These are phyloP conservation scores for Quercus cerris DNA, from an alignment of 306 rosid genomes.

Conservation along the genomic window DNA sequence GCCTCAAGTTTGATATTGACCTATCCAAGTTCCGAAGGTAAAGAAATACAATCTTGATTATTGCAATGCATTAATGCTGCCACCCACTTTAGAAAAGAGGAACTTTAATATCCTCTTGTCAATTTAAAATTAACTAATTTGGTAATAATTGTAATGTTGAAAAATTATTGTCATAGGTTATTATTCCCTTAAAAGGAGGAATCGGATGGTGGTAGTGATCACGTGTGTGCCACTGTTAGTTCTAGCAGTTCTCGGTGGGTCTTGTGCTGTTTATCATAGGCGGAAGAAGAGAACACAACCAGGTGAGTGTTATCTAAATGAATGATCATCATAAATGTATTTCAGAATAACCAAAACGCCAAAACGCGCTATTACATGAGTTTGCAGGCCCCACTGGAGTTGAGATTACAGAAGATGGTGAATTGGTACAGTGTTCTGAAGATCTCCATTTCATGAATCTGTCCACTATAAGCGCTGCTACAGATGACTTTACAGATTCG, in stretches of 20 bases:
- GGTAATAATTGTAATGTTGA: too few relatives aligned
- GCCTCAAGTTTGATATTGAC: conserved; percentile 7
- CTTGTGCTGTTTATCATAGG: not conserved
- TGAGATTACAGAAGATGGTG: conserved; percentile 44
- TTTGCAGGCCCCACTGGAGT: conserved; percentile 26
- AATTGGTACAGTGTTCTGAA: conserved; percentile 38
- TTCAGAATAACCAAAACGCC: conserved; percentile 16
- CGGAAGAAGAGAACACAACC: not conserved
- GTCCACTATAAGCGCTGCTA: not conserved
- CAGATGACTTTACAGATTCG: not conserved
- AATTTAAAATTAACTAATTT: too few relatives aligned
- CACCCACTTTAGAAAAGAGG: too few relatives aligned
- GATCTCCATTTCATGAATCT: conserved; percentile 39
- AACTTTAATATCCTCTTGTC: too few relatives aligned
- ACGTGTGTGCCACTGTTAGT: conserved; percentile 19
- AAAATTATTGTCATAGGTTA: too few relatives aligned
- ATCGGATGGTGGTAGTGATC: conserved; percentile 39
- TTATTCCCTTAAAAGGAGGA: conserved; percentile 22
- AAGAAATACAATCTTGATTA: not conserved
- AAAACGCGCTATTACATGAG: conserved; percentile 16
- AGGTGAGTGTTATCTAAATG: conserved; percentile 34
- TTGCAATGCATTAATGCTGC: too few relatives aligned
- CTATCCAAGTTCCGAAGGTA: conserved; percentile 30
- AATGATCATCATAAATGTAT: too few relatives aligned
- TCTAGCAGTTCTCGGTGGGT: conserved; percentile 21